A percentile compares a stretch with the other conserved stretches of the same genome.
These are phyloP conservation scores for Ogataea populi-albae DNA, from an alignment of 805 yeast genomes.

Conservation along the genomic window DNA sequence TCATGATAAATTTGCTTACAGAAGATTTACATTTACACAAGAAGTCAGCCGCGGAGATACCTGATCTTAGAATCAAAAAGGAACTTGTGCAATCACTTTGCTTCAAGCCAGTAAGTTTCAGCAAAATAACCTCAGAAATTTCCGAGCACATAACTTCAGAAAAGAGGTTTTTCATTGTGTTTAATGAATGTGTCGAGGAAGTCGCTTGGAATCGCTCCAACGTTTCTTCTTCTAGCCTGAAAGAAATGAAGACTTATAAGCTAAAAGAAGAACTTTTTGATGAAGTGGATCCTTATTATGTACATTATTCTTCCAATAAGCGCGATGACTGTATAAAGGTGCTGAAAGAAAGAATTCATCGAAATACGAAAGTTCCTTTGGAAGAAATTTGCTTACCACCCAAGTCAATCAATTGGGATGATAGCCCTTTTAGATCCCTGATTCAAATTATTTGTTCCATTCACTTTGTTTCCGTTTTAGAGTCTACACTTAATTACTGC, in stretches of 20 bases:
- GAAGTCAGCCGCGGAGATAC: slow-evolving; percentile 44
- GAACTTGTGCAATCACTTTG: slow-evolving; percentile 86
- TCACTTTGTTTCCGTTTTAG: slow-evolving; percentile 52
- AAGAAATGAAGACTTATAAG: slow-evolving; percentile 61
- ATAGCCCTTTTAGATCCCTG: slow-evolving; percentile 41
- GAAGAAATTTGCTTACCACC: slow-evolving; percentile 61
- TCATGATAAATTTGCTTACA: slow-evolving; percentile 62
- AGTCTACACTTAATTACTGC: slow-evolving; percentile 45
- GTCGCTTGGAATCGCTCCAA: slow-evolving; percentile 38
- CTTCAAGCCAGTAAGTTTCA: slow-evolving; percentile 67
- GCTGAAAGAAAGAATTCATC: slow-evolving; percentile 49
- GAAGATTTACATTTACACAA: slow-evolving; percentile 63
- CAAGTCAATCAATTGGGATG: slow-evolving; percentile 35
- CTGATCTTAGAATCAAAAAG: slow-evolving; percentile 49
- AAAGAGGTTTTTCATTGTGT: slow-evolving; percentile 63
- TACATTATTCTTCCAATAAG: slow-evolving; percentile 72
- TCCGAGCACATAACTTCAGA: slow-evolving; percentile 77
- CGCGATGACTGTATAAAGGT: slow-evolving; percentile 79
- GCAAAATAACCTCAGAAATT: slow-evolving; percentile 62
- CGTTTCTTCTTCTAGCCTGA: slow-evolving; percentile 35
- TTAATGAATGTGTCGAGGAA: slow-evolving; percentile 53
- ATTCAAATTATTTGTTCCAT: slow-evolving; percentile 52
- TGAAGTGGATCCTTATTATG: slow-evolving; percentile 76
- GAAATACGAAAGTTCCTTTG: slow-evolving; percentile 34
- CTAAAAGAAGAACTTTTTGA: slow-evolving; percentile 55